Evolutionary conservation across 2,329 filamentous ascomycete genomes (phyloP).

Genomic region (Fusarium sp.): DNA sequence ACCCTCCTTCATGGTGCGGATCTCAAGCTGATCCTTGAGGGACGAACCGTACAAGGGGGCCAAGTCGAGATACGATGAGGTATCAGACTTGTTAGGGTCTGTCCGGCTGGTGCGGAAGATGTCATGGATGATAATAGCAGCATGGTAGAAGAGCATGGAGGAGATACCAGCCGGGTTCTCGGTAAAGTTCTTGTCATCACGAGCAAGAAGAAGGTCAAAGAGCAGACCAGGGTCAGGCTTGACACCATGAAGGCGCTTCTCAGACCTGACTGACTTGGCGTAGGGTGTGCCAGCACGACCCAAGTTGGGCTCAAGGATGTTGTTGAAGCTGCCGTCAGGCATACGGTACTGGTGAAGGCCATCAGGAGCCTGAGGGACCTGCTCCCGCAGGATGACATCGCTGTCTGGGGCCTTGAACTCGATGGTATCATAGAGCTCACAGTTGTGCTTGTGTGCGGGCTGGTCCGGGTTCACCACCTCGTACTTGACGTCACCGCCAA

Average conservation of each 20-base stretch:
- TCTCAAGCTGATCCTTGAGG: constrained; percentile 69
- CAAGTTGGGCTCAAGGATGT: constrained; percentile 71
- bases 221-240: constrained; percentile 74
- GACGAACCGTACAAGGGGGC: constrained; percentile 79
- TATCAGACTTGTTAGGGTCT: constrained; percentile 73
- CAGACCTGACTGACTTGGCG: constrained; percentile 72
- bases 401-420: constrained; percentile 56
- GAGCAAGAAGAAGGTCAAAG: constrained; percentile 76
- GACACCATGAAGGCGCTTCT: constrained; percentile 66
- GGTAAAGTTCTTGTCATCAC: constrained; percentile 62
- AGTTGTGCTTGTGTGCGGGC: constrained; percentile 49
- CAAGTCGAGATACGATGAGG: constrained; percentile 81
- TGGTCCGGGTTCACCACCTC: constrained; percentile 48
- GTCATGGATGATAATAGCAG: constrained; percentile 67
- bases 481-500: constrained; percentile 57
- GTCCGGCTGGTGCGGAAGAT: constrained; percentile 61
- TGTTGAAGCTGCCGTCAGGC: constrained; percentile 62
- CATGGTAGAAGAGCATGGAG: constrained; percentile 80
- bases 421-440: constrained; percentile 48
- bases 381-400: constrained; percentile 51
- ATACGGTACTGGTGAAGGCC: constrained; percentile 51
- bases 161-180: constrained; percentile 80
- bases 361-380: constrained; percentile 52
- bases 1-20: constrained; percentile 74
- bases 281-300: constrained; percentile 76